Base-by-base conservation (phyloP, 2,329 filamentous ascomycete genomes). In the Aphanoascus verrucosus region DNA sequence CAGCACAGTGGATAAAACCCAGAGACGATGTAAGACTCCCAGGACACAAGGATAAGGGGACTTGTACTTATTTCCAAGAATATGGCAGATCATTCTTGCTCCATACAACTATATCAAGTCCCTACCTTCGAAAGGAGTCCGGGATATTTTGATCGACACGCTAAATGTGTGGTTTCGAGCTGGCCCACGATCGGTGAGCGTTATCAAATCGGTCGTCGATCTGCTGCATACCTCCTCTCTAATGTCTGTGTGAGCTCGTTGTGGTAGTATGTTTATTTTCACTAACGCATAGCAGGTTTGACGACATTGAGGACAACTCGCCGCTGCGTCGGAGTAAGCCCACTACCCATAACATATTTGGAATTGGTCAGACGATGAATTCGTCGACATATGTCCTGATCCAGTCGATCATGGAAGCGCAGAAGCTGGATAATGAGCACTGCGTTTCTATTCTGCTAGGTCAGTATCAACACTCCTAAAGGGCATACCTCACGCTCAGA, bases 381-480 rank as follows among this genome's bases (percentile, higher is more conserved):
- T 72, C 69, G 8, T 74, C 74, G 37, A 77, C 74, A 57, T 75
- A 74, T 53, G 68, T 72, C n/a, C 76, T 74, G 57, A 75, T 77
- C 52, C 63, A 72, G 3, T 71, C 72, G 5, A 60, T 72, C 28
- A 67, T 71, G 56, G 70, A 73, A 15, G n/a, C 72, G 0, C 11
- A 19, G 38, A 41, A 41, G 19, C 14, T 4, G n/a, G 19, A 41
- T 15, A 41, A 15, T 2, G 6, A 15, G 7, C n/a, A 14, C 7
- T 15, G n/a, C 17, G n/a, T 15, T 41, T 8, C 8, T 17, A 41
- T 41, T 19, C 14, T 12, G 9, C 19, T 15, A 15, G 38, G 38
- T 41, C n/a, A 41, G 38, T 17, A 14, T 28, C 23, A 28, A 28
- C 7, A 28, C 7, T 28, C 23, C 38, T 2, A 8, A 15, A 41